These are phyloP conservation scores for Monilinia fructigena DNA, from an alignment of 2,329 filamentous ascomycete genomes.

Conservation along the genomic window DNA sequence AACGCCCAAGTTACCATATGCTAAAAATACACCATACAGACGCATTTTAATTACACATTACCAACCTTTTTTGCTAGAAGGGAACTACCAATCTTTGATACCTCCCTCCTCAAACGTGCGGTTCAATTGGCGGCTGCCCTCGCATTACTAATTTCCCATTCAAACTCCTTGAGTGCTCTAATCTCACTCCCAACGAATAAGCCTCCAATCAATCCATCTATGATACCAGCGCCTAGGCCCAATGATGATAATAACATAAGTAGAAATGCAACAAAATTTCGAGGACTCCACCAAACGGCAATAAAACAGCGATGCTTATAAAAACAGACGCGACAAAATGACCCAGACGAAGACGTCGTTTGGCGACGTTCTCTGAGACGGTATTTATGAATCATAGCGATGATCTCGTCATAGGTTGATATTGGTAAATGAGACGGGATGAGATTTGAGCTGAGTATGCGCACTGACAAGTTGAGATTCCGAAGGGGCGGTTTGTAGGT, in stretches of 20 bases:
- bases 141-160: slow-evolving; percentile 83
- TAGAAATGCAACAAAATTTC: slow-evolving; percentile 74
- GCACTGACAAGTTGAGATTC: slow-evolving; percentile 15
- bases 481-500: slow-evolving; percentile 31
- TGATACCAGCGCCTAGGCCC: slow-evolving; percentile 68
- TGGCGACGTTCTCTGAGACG: slow-evolving; percentile 68
- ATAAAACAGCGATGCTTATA: slow-evolving; percentile 72
- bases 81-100: slow-evolving; percentile 11
- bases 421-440: slow-evolving; percentile 43
- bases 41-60: slow-evolving; percentile 6
- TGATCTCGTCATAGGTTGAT: slow-evolving; percentile 67
- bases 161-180: slow-evolving; percentile 81
- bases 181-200: slow-evolving; percentile 85
- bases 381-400: slow-evolving; percentile 69
- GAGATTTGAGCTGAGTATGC: slow-evolving; percentile 31
- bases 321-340: slow-evolving; percentile 71
- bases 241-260: slow-evolving; percentile 79
- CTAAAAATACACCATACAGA: neutral
- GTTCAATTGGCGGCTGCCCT: slow-evolving; percentile 42
- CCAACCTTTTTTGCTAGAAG: neutral
- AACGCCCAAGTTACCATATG: neutral
- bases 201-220: slow-evolving; percentile 83
- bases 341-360: slow-evolving; percentile 63
- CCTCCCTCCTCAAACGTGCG: slow-evolving; percentile 22
- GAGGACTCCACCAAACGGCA: slow-evolving; percentile 81